phyloP scores from a whole-genome alignment of 345 rosid species.

The Hirschfeldia incana region DNA sequence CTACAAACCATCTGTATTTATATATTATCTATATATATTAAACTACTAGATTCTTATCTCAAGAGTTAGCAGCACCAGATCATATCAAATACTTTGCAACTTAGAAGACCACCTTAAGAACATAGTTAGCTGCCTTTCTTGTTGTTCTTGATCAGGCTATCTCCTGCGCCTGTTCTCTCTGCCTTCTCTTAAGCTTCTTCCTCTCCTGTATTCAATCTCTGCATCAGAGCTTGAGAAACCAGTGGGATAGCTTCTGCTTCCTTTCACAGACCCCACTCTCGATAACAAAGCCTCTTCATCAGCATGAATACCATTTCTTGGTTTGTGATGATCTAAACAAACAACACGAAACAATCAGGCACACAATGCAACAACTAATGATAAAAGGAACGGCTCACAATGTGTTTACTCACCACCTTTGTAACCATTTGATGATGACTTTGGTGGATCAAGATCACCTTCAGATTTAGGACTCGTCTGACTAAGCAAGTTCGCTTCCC shows the following conservation, averaged over 20 bases:
- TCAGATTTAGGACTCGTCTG: slow-evolving; percentile 50
- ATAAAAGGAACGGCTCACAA: neutral
- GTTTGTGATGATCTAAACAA: slow-evolving; percentile 55
- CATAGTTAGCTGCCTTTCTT: neutral
- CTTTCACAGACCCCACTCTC: slow-evolving; percentile 62
- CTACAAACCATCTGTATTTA: slow-evolving; percentile 31
- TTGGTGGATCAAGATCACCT: slow-evolving; percentile 39
- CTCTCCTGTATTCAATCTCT: slow-evolving; percentile 91
- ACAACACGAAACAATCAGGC: slow-evolving; percentile 8
- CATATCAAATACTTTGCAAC: neutral
- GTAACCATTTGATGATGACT: slow-evolving; percentile 46
- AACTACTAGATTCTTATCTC: slow-evolving; percentile 27
- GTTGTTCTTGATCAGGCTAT: slow-evolving; percentile 24
- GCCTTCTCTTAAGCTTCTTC: slow-evolving; percentile 87
- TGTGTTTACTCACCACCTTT: slow-evolving; percentile 49
- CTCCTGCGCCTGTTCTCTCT: slow-evolving; percentile 45
- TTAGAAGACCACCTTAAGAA: neutral
- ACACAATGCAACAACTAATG: slow-evolving; percentile 24
- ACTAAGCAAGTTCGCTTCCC: slow-evolving; percentile 41
- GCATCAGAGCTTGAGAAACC: slow-evolving; percentile 91
- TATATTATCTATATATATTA: neutral
- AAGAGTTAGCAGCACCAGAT: slow-evolving; percentile 31
- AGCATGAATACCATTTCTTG: slow-evolving; percentile 46
- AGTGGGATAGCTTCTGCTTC: slow-evolving; percentile 57
- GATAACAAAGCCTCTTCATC: slow-evolving; percentile 65